A percentile compares a stretch with the other conserved stretches of the same genome.
These are phyloP conservation scores for Circinella minor DNA, from an alignment of 371 early-diverging fungal species.

Conservation along the genomic window DNA sequence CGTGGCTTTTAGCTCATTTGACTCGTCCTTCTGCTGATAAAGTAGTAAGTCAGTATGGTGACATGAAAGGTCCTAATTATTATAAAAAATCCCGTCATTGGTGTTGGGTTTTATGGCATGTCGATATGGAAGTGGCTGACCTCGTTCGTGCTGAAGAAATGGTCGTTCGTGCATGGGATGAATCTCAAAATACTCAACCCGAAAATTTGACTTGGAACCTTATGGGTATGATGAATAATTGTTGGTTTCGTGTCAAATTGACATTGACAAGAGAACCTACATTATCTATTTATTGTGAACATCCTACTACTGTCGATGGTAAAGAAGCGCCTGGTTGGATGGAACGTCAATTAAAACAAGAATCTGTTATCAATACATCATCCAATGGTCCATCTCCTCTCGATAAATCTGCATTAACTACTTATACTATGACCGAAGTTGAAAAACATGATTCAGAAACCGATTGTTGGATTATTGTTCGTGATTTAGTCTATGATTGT, in stretches of 20 bases:
- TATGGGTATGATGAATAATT: constrained; percentile 86
- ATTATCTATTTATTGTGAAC: constrained; percentile 44
- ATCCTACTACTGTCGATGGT: constrained; percentile 55
- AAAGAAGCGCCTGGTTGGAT: constrained; percentile 55
- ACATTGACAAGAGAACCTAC: constrained; percentile 30
- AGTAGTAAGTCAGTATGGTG: constrained; percentile 18
- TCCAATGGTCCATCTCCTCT: not conserved
- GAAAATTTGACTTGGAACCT: constrained; percentile 77
- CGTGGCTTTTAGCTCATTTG: constrained; percentile 70
- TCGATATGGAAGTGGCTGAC: constrained; percentile 46
- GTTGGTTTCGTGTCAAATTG: constrained; percentile 66
- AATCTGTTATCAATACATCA: not conserved
- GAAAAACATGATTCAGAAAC: constrained; percentile 67
- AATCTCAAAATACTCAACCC: constrained; percentile 77
- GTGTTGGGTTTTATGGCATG: constrained; percentile 79
- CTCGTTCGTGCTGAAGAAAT: constrained; percentile 61
- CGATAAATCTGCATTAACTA: constrained; percentile 4
- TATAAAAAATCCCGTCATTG: constrained; percentile 54
- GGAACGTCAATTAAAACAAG: constrained; percentile 14
- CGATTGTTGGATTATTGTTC: constrained; percentile 86
- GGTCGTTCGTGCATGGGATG: constrained; percentile 77
- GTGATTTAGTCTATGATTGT: constrained; percentile 85
- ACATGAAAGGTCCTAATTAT: constrained; percentile 19
- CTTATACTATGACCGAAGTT: constrained; percentile 67
- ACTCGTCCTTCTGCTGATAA: constrained; percentile 39